Conservation (phyloP, 83 land plant genomes). For the Diphasiastrum complanatum region DNA sequence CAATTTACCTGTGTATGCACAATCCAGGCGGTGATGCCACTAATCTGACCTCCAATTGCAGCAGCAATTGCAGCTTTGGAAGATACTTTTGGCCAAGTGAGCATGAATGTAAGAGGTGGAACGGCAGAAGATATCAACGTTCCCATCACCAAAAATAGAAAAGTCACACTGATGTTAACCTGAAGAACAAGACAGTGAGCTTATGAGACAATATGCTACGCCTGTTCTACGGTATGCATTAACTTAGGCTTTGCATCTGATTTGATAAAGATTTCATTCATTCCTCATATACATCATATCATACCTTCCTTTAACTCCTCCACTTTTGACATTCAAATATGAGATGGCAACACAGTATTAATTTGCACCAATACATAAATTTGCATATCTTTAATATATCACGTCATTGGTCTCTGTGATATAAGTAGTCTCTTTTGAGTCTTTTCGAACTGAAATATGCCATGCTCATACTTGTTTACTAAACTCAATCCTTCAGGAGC, state of each 20-base stretch:
- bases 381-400: too few species aligned
- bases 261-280: too few species aligned
- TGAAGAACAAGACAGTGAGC: background rate
- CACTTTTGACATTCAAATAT: too few species aligned
- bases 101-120: constrained; percentile 10
- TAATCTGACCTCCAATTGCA: constrained; percentile 3
- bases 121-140: background rate
- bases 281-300: too few species aligned
- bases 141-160: constrained; percentile 10
- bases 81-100: constrained; percentile 6
- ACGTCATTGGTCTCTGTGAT: too few species aligned
- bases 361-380: too few species aligned
- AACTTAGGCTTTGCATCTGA: too few species aligned
- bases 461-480: background rate
- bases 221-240: background rate
- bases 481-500: background rate
- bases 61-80: background rate
- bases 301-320: too few species aligned
- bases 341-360: too few species aligned
- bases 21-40: constrained; percentile 11
- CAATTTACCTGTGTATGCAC: constrained; percentile 6
- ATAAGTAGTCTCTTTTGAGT: too few species aligned
- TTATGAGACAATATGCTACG: background rate
- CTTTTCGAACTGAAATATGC: too few species aligned
- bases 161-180: constrained; percentile 1